Evolutionary conservation across 2,329 filamentous ascomycete species (phyloP).

Genomic region (Mycosphaerella sp.): DNA sequence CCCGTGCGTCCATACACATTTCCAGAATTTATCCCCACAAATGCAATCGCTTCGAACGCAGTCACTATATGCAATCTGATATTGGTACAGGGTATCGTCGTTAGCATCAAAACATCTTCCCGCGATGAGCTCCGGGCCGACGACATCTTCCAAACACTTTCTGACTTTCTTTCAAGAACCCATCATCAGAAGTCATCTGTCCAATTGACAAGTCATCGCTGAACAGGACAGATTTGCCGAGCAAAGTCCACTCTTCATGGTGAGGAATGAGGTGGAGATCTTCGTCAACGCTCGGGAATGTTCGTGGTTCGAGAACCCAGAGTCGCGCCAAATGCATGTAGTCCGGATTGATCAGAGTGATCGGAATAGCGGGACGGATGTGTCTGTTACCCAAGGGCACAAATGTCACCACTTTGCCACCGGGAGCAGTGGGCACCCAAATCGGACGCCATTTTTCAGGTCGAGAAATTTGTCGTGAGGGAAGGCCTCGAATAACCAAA

Average conservation of each 20-base stretch:
- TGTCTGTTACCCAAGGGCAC: constrained; percentile 23
- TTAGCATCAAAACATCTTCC: constrained; percentile 1
- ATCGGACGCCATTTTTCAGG: constrained; percentile 30
- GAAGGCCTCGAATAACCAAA: constrained; percentile 32
- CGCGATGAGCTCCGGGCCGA: constrained; percentile 1
- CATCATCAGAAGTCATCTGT: constrained; percentile 21
- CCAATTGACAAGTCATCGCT: constrained; percentile 33
- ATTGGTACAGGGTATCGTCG: constrained; percentile 18
- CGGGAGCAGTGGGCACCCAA: constrained; percentile 22
- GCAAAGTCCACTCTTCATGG: constrained; percentile 35
- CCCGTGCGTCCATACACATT: no score
- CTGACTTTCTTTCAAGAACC: constrained; percentile 20
- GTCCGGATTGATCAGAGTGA: constrained; percentile 28
- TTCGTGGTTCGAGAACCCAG: constrained; percentile 38
- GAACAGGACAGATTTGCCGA: constrained; percentile 39
- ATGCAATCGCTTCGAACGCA: background rate
- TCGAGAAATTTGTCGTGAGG: constrained; percentile 27
- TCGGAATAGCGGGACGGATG: constrained; percentile 28
- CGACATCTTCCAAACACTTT: constrained; percentile 21
- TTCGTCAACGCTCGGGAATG: constrained; percentile 1
- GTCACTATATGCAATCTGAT: background rate
- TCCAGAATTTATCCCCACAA: background rate
- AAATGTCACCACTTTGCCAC: constrained; percentile 30
- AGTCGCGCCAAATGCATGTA: constrained; percentile 31
- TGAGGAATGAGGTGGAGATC: constrained; percentile 5